Evolutionary conservation across 768 basidiomycete genomes (phyloP).

Genomic region (Tylopilus cervinicoccineus): DNA sequence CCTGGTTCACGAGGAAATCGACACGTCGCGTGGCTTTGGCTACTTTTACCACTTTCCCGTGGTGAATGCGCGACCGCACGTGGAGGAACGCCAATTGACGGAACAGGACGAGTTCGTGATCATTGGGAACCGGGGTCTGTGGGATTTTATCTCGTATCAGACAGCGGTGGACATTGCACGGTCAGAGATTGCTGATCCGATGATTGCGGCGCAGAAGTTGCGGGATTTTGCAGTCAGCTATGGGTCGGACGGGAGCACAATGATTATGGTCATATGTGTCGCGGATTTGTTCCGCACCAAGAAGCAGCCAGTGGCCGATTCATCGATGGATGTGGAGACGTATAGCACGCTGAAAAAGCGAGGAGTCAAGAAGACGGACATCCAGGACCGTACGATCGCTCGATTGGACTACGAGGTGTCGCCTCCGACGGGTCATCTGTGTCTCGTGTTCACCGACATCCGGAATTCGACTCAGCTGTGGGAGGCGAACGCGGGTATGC

Average conservation of each 20-base stretch:
- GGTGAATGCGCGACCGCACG: slow-evolving; percentile 84
- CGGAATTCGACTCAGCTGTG: slow-evolving; percentile 94
- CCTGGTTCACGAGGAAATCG: slow-evolving; percentile 86
- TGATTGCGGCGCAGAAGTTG: slow-evolving; percentile 94
- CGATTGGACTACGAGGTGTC: slow-evolving; percentile 75
- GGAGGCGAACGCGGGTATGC: slow-evolving; percentile 96
- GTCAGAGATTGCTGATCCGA: slow-evolving; percentile 60
- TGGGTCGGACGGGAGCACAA: slow-evolving; percentile 87
- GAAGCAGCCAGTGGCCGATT: slow-evolving; percentile 35
- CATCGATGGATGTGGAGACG: slow-evolving; percentile 36
- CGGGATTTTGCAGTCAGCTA: slow-evolving; percentile 97
- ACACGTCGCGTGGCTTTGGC: slow-evolving; percentile 91
- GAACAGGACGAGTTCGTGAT: slow-evolving; percentile 95
- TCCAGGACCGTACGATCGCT: slow-evolving; percentile 53
- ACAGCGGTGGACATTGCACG: slow-evolving; percentile 95
- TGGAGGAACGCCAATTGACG: slow-evolving; percentile 62
- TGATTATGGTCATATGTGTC: slow-evolving; percentile 96
- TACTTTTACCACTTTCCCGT: slow-evolving; percentile 87
- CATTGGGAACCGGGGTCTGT: slow-evolving; percentile 87
- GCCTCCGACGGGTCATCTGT: slow-evolving; percentile 82
- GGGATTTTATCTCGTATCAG: slow-evolving; percentile 93
- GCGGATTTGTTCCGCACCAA: slow-evolving; percentile 68
- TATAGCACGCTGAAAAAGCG: slow-evolving; percentile 30
- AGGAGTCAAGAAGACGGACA: slow-evolving; percentile 42
- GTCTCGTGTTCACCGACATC: slow-evolving; percentile 97